phyloP scores from a whole-genome alignment of 192 early-diverging fungal genomes.

The Linnemannia hyalina region DNA sequence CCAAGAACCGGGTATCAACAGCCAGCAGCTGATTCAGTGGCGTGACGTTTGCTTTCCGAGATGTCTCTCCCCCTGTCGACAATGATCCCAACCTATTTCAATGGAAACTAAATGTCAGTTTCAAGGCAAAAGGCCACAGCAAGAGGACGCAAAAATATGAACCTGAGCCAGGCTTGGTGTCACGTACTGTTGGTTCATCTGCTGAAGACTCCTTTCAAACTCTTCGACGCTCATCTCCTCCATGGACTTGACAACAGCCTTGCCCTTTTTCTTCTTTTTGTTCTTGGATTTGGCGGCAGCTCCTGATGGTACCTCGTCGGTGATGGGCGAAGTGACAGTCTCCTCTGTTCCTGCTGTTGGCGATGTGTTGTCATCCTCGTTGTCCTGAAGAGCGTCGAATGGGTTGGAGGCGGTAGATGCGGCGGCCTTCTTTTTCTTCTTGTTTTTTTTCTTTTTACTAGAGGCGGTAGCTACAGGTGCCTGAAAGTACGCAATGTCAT shows the following conservation, averaged over 20 bases:
- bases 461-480: constrained; percentile 15
- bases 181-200: constrained; percentile 71
- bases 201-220: constrained; percentile 72
- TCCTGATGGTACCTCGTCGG: not conserved
- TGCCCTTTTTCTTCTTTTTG: constrained; percentile 68
- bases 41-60: constrained; percentile 5
- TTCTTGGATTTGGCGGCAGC: constrained; percentile 42
- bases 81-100: constrained; percentile 13
- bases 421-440: constrained; percentile 65
- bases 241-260: constrained; percentile 40
- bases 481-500: not conserved
- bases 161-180: too few species aligned
- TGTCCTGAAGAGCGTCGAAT: constrained; percentile 43
- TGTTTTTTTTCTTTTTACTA: constrained; percentile 66
- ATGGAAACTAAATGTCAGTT: not conserved
- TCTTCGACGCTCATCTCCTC: constrained; percentile 73
- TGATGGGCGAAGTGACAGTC: not conserved
- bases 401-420: constrained; percentile 27
- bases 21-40: constrained; percentile 58
- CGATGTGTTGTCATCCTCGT: constrained; percentile 2
- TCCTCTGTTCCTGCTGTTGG: not conserved
- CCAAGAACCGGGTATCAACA: constrained; percentile 76
- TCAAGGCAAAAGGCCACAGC: not conserved
- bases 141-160: too few species aligned
- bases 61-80: constrained; percentile 7